Conservation (phyloP, 495 filamentous ascomycete species). For the Friedmanniomyces simplex region DNA sequence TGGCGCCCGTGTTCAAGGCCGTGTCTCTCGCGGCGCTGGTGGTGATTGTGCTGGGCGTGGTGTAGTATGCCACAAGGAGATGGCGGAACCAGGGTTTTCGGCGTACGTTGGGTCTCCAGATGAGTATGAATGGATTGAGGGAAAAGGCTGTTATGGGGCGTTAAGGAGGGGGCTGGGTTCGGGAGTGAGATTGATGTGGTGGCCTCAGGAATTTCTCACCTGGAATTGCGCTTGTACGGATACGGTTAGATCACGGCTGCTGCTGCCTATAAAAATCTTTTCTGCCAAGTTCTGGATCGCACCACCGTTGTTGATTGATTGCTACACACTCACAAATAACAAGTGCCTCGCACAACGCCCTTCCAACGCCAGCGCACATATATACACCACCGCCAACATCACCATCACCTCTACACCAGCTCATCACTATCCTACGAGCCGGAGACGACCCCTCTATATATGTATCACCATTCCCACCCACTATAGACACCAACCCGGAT, state of each 20-base stretch:
- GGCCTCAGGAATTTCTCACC: neutral
- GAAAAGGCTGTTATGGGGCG: neutral
- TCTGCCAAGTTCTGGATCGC: too few relatives aligned
- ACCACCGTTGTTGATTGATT: too few relatives aligned
- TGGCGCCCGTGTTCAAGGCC: neutral
- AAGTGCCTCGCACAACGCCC: neutral
- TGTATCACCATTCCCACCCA: neutral
- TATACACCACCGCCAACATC: neutral
- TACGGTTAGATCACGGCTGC: neutral
- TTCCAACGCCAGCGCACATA: neutral
- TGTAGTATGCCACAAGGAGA: conserved; percentile 9
- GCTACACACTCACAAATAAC: neutral
- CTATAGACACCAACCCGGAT: neutral
- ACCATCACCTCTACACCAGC: neutral
- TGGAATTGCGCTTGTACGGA: neutral
- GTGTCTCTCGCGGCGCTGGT: conserved; percentile 1
- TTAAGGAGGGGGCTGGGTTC: neutral
- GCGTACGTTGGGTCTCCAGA: neutral
- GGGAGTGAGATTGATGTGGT: neutral
- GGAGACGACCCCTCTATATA: too few relatives aligned
- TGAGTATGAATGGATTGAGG: neutral
- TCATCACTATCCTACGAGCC: too few relatives aligned
- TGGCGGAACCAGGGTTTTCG: conserved; percentile 3
- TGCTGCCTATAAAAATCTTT: too few relatives aligned
- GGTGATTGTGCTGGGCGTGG: conserved; percentile 7